A percentile compares a stretch with the other conserved stretches of the same genome.
Conservation (phyloP, 371 early-diverging fungal genomes). For the Batrachochytrium dendrobatidis region DNA sequence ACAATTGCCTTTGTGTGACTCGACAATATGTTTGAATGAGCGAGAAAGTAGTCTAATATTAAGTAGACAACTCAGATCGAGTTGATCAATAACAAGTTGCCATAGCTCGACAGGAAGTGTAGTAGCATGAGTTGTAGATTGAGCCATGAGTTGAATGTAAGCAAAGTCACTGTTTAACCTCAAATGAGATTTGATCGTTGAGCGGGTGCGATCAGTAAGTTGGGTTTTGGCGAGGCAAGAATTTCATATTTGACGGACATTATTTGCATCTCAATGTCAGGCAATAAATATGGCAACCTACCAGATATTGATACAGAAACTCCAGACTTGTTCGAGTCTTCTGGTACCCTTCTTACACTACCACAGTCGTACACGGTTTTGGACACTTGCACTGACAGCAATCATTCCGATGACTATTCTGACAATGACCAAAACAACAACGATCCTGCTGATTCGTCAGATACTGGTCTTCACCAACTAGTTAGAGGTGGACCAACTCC, state of each 20-base stretch:
- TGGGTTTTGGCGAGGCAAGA: not conserved
- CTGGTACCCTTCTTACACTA: not conserved
- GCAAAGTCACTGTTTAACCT: too few species aligned
- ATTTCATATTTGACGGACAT: not conserved
- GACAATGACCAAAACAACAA: not conserved
- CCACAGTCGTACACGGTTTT: not conserved
- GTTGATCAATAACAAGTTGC: not conserved
- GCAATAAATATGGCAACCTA: not conserved
- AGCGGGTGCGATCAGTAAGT: not conserved
- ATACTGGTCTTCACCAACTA: not conserved
- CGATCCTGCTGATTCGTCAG: not conserved
- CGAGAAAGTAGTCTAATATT: not conserved
- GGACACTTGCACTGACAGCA: not conserved
- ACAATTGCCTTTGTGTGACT: too few species aligned
- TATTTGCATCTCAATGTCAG: not conserved
- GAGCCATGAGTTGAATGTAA: too few species aligned
- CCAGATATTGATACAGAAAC: not conserved
- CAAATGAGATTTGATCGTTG: not conserved
- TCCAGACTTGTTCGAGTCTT: not conserved
- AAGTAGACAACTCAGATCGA: not conserved
- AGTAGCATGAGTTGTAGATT: too few species aligned
- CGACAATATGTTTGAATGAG: not conserved
- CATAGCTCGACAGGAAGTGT: not conserved
- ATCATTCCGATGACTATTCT: too few species aligned
- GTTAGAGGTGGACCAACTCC: not conserved